Base-by-base conservation (phyloP, 2,329 filamentous ascomycete genomes). In the Fulvia fulva region DNA sequence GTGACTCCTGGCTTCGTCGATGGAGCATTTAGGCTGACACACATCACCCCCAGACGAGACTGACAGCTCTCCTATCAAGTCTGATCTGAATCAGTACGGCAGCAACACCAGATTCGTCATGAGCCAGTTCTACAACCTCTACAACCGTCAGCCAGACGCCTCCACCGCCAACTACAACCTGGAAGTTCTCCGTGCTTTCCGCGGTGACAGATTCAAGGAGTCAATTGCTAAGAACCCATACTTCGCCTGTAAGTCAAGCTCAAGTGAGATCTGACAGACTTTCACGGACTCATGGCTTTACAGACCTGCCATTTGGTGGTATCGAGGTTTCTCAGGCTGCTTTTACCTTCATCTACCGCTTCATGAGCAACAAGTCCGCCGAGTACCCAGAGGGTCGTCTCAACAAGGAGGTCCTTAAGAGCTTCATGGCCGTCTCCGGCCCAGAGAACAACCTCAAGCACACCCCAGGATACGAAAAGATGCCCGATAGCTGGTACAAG, bases 401-500 rank as follows among this genome's bases (percentile, higher is more conserved):
- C 9, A 70, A 73, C 60, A 68, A 71, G 53, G 64, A 73, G 9
- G 67, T 72, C 1, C 63, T 78, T 11, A 76, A 75, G 62, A 71
- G 69, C 46, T 77, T 77, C 68, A 73, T 71, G 59, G 68, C 74
- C 53, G 68, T 78, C 44, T 65, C 60, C 5, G 74, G 73, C 19
- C 60, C 67, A 1, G 66, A 70, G 32, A 67, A 69, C 57, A 67
- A 68, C 56, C 60, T 66, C 23, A 57, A 55, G 11, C 73, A 72
- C 64, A 68, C 64, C 2, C 64, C 62, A 8, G 76, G 74, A 26
- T 57, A 73, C 45, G 76, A 79, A 62, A 65, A 69, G 6, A 76
- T 79, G 56, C 77, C 77, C 2, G 68, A 76, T 37, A 74, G 77
- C 62, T 72, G 66, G 69, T 71, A 67, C 63, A 67, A 66, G 26